A percentile compares a stretch with the other conserved stretches of the same genome.
phyloP scores from a whole-genome alignment of 192 early-diverging fungal species.

The Dissophora ornata region DNA sequence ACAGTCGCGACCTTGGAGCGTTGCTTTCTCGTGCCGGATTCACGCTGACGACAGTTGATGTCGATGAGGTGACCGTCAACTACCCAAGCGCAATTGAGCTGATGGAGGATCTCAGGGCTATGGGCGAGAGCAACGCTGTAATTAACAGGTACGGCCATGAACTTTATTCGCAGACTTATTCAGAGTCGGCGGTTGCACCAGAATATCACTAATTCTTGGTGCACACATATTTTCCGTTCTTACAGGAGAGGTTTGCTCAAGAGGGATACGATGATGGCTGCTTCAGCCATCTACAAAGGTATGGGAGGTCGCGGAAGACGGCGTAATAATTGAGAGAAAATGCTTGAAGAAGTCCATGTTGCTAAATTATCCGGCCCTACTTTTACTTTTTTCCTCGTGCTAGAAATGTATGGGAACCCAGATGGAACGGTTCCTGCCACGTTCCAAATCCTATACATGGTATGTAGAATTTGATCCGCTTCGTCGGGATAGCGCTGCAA shows the following conservation, averaged over 20 bases:
- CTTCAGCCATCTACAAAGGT: slow-evolving; percentile 90
- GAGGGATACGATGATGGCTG: slow-evolving; percentile 87
- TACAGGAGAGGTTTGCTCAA: slow-evolving; percentile 73
- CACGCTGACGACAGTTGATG: slow-evolving; percentile 91
- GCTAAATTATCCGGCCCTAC: too few relatives aligned
- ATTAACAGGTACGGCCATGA: slow-evolving; percentile 65
- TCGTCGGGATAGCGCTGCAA: slow-evolving; percentile 1
- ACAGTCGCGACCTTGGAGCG: slow-evolving; percentile 79
- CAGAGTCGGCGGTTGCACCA: too few relatives aligned
- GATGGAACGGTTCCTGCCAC: slow-evolving; percentile 94
- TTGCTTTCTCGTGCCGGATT: slow-evolving; percentile 88
- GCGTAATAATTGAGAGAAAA: too few relatives aligned
- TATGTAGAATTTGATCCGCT: slow-evolving; percentile 12
- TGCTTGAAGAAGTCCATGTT: too few relatives aligned
- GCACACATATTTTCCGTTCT: neutral
- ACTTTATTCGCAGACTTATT: neutral
- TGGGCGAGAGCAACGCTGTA: slow-evolving; percentile 96
- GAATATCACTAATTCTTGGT: too few relatives aligned
- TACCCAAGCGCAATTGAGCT: slow-evolving; percentile 94
- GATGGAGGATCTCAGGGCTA: slow-evolving; percentile 86
- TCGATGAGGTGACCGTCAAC: slow-evolving; percentile 90
- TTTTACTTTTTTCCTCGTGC: slow-evolving; percentile 1
- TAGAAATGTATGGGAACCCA: slow-evolving; percentile 87
- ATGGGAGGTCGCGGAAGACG: slow-evolving; percentile 10
- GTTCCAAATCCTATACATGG: slow-evolving; percentile 84